A percentile compares a stretch with the other conserved stretches of the same genome.
These are phyloP conservation scores for Talaromyces sp. DNA, from an alignment of 2,329 filamentous ascomycete species.

Conservation along the genomic window DNA sequence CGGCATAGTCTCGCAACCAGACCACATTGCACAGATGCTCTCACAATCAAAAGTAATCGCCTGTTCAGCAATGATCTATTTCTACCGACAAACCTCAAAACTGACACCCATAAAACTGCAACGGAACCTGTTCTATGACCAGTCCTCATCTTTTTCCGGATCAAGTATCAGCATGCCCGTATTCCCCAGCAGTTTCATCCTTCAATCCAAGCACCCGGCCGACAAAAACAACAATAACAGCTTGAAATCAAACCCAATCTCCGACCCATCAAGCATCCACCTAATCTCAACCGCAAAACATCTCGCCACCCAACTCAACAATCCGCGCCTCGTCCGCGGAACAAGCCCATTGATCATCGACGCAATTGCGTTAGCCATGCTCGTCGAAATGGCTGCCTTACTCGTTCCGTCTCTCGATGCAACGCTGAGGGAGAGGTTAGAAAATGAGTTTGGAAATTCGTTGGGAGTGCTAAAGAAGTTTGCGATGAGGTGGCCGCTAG, in stretches of 20 bases:
- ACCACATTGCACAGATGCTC: slow-evolving; percentile 4
- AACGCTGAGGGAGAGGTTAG: background rate
- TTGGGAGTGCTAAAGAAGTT: slow-evolving; percentile 19
- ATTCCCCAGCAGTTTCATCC: slow-evolving; percentile 9
- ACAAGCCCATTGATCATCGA: slow-evolving; percentile 18
- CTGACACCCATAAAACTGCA: slow-evolving; percentile 5
- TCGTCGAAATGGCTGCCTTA: slow-evolving; percentile 65
- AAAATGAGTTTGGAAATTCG: slow-evolving; percentile 12
- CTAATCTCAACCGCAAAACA: slow-evolving; percentile 19
- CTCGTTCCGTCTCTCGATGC: slow-evolving; percentile 42
- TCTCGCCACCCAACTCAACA: slow-evolving; percentile 22
- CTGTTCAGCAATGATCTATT: slow-evolving; percentile 56
- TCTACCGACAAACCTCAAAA: slow-evolving; percentile 70
- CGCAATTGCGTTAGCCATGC: slow-evolving; percentile 66
- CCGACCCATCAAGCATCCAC: slow-evolving; percentile 8
- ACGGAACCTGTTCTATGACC: background rate
- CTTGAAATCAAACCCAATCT: background rate
- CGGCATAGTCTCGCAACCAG: background rate
- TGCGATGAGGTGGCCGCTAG: slow-evolving; percentile 19
- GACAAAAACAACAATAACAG: background rate
- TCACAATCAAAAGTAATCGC: background rate
- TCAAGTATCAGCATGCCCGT: background rate
- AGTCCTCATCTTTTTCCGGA: background rate
- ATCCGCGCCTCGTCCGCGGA: slow-evolving; percentile 5
- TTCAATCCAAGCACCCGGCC: background rate